Evolutionary conservation across 2,329 filamentous ascomycete genomes (phyloP), one percentile per base, ranked within the genome.

Genomic region (Aspergillus alliaceus): DNA sequence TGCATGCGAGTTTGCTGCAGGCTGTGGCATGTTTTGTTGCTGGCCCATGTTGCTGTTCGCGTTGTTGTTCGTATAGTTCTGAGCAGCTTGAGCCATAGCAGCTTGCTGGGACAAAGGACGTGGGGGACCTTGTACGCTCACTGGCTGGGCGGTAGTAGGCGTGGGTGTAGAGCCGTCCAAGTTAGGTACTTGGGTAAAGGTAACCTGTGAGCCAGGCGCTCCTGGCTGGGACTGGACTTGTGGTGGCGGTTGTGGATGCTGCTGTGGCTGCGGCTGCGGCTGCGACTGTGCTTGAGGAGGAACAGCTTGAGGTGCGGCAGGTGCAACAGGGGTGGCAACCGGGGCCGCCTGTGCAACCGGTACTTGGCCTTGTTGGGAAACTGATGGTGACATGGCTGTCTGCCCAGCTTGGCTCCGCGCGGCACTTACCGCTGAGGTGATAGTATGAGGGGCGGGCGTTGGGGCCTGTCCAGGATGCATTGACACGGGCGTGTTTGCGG

Each of bases 381-480:
- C 69, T 14, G 72, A 66, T 25, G 75, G 72, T 20, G 74, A 75
- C 67, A 72, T 72, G 9, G 68, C 69, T 39, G 69, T 66, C 56
- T 74, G 71, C 15, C 69, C 70, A 31, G 71, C 73, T 56, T 77
- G 75, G 37, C 69, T 74, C 42, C 76, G 70, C 18, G 76, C 77
- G 27, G 77, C 76, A 60, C 73, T 77, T 22, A 81, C 75, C 7
- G 79, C 79, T 51, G 78, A 79, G 58, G 76, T 80, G 40, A 81
- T 78, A 1, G 78, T 79, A 59, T 81, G 77, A 4, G 79, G 70
- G 24, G 75, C 74, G 44, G 75, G 74, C 8, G 73, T 67, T 22
- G 68, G 69, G 29, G 69, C 61, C 57, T 75, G 73, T 15, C 67
- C 69, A 8, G 74, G 49, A 56, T 72, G 72, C 59, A 68, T 69